phyloP scores from a whole-genome alignment of 140 eudicot species.

The Stevia rebaudiana region DNA sequence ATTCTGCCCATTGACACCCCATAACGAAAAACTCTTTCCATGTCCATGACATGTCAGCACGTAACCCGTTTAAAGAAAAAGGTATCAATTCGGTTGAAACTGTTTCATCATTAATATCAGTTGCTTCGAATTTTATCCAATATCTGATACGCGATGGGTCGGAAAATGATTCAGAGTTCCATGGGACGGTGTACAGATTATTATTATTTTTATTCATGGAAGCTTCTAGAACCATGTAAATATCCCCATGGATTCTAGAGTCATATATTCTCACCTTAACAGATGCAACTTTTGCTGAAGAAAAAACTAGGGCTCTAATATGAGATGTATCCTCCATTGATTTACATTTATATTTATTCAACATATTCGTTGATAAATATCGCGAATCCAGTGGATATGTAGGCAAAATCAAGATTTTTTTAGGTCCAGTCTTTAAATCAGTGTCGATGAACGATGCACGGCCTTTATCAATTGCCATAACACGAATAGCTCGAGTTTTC shows the following conservation, averaged over 20 bases:
- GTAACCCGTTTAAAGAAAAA: slow-evolving; percentile 55
- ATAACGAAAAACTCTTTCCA: slow-evolving; percentile 67
- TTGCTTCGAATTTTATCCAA: slow-evolving; percentile 66
- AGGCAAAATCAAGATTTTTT: slow-evolving; percentile 54
- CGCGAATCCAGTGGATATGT: slow-evolving; percentile 86
- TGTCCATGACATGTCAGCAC: slow-evolving; percentile 57
- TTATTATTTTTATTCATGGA: slow-evolving; percentile 50
- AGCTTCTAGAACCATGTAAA: slow-evolving; percentile 46
- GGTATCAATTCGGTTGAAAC: slow-evolving; percentile 60
- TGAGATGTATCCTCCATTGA: slow-evolving; percentile 32
- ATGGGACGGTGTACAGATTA: slow-evolving; percentile 49
- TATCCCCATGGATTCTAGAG: slow-evolving; percentile 42
- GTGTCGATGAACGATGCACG: slow-evolving; percentile 65
- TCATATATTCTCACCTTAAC: slow-evolving; percentile 67
- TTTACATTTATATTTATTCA: slow-evolving; percentile 36
- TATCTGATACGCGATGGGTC: slow-evolving; percentile 69
- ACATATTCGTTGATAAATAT: slow-evolving; percentile 35
- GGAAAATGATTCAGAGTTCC: slow-evolving; percentile 61
- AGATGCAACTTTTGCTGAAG: slow-evolving; percentile 48
- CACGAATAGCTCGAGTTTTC: slow-evolving; percentile 66
- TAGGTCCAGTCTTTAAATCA: slow-evolving; percentile 49
- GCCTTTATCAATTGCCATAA: slow-evolving; percentile 80
- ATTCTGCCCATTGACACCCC: slow-evolving; percentile 83
- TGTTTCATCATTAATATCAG: slow-evolving; percentile 33
- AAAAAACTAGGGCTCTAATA: slow-evolving; percentile 70